These are phyloP conservation scores for Cutaneotrichosporon arboriforme DNA, from an alignment of 1,284 basidiomycete genomes.

Conservation along the genomic window DNA sequence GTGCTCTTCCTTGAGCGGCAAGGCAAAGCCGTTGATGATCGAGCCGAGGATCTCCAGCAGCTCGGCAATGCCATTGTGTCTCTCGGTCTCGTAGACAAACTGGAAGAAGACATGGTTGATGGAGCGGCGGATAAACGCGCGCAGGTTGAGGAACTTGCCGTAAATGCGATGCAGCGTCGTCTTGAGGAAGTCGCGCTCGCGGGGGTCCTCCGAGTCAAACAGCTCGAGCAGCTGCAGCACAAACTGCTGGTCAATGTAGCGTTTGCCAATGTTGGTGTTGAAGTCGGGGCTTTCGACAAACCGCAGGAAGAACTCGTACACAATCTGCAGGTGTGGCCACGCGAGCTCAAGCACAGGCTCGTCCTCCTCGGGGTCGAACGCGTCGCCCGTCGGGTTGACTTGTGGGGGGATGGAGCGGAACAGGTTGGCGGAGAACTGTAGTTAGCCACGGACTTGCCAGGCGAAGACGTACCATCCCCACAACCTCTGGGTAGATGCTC, in stretches of 20 bases:
- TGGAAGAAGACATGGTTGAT: conserved; percentile 99
- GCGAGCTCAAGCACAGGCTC: conserved; percentile 98
- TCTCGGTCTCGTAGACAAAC: conserved; percentile 97
- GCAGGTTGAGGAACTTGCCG: conserved; percentile 97
- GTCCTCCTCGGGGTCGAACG: conserved; percentile 99
- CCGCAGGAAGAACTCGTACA: conserved; percentile 99
- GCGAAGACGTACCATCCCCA: conserved; percentile 73
- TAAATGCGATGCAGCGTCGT: conserved; percentile 99
- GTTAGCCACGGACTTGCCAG: conserved; percentile 4
- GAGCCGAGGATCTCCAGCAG: conserved; percentile 96
- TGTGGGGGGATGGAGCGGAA: conserved; percentile 99
- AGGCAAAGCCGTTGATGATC: conserved; percentile 98
- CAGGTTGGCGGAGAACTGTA: conserved; percentile 88
- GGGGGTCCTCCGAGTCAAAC: conserved; percentile 97
- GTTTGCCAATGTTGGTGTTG: conserved; percentile 96
- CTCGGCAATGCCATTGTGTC: conserved; percentile 99
- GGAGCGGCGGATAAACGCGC: conserved; percentile 96
- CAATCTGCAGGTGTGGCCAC: conserved; percentile 99
- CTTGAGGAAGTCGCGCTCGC: conserved; percentile 98
- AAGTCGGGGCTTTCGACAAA: conserved; percentile 98
- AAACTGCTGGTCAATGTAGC: conserved; percentile 94
- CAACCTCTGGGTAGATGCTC: conserved; percentile 96
- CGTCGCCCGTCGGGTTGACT: conserved; percentile 95
- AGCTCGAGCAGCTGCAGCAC: conserved; percentile 94
- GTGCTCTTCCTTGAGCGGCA: conserved; percentile 98